Evolutionary conservation across 2,329 filamentous ascomycete genomes (phyloP), one percentile per base, ranked within the genome.

Genomic region (Scytalidium lignicola): DNA sequence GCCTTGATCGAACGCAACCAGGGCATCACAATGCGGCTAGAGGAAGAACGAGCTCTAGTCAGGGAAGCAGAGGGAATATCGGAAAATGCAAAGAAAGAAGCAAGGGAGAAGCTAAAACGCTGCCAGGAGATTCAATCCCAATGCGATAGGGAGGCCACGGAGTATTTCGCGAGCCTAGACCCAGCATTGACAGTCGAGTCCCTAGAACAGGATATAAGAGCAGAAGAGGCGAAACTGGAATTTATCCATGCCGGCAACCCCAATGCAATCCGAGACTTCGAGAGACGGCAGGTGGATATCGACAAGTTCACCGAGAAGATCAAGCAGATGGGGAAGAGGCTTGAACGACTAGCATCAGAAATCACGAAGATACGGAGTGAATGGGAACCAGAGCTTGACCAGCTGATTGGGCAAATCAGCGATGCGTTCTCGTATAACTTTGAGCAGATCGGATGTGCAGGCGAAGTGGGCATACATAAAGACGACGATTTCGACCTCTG

Each of bases 361-460:
- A 92, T 96, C 53, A 67, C 72, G 1, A 75, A 82, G 32, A 70
- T 95, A 48, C 84, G 85, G 58, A 72, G 73, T 15, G 74, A 79
- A 54, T 99, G 90, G 88, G 93, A 97, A 67, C 90, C 90, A 1
- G 72, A 79, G 58, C 76, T 99, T 2, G 91, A 97, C 57, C 75
- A 73, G 19, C 76, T 99, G 2, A 78, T 96, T 39, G 72, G 73
- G 18, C 83, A 84, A 62, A 96, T 99, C 69, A 96, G 89, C 64
- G 82, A 89, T 44, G 91, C 91, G 0, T 99, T 99, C 67, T 83
- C 86, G 5, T 86, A 92, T 66, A 97, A 96, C 62, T 97, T 99
- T 66, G 82, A 89, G 61, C 86, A 92, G 65, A 97, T 99, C 63
- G 90, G 85, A 56, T 97, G 93, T 66, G 91, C 91, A 4, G 93